Conservation (phyloP, 768 basidiomycete genomes). For the Tephrocybe sp. region DNA sequence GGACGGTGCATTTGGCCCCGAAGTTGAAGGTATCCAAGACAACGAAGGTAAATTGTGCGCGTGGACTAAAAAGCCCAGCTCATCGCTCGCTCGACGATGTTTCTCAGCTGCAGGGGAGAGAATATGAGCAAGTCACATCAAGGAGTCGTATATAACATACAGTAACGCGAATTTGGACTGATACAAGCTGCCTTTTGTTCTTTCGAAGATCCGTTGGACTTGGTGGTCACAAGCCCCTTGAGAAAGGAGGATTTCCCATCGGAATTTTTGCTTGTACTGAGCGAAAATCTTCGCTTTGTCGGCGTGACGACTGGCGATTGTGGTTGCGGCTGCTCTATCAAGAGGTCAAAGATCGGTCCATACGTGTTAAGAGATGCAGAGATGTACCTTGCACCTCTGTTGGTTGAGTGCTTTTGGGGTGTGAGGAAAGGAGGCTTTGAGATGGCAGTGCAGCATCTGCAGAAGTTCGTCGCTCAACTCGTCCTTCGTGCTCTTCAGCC, state of each 20-base stretch:
- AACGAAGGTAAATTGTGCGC: slow-evolving; percentile 11
- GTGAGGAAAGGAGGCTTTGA: neutral
- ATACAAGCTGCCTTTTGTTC: slow-evolving; percentile 5
- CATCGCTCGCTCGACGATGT: slow-evolving; percentile 1
- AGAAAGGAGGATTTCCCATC: slow-evolving; percentile 11
- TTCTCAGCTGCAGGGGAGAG: slow-evolving; percentile 5
- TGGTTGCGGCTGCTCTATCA: neutral
- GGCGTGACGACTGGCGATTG: neutral
- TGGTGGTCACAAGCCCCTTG: slow-evolving; percentile 11
- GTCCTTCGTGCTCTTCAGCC: neutral
- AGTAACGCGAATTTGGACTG: slow-evolving; percentile 2
- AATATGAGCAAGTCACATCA: neutral
- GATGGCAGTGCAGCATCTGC: neutral
- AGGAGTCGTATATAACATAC: slow-evolving; percentile 4
- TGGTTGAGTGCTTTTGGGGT: neutral
- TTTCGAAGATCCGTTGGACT: slow-evolving; percentile 7
- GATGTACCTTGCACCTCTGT: neutral
- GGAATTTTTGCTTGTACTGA: slow-evolving; percentile 1
- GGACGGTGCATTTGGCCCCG: neutral
- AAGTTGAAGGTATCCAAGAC: slow-evolving; percentile 1
- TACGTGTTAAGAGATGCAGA: too few relatives aligned
- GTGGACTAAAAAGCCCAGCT: slow-evolving; percentile 4
- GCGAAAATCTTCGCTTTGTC: slow-evolving; percentile 9
- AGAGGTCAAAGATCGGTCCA: neutral
- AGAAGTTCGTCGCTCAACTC: neutral